Evolutionary conservation across 2,329 filamentous ascomycete genomes (phyloP).

Genomic region (Endoconidiophora polonica): DNA sequence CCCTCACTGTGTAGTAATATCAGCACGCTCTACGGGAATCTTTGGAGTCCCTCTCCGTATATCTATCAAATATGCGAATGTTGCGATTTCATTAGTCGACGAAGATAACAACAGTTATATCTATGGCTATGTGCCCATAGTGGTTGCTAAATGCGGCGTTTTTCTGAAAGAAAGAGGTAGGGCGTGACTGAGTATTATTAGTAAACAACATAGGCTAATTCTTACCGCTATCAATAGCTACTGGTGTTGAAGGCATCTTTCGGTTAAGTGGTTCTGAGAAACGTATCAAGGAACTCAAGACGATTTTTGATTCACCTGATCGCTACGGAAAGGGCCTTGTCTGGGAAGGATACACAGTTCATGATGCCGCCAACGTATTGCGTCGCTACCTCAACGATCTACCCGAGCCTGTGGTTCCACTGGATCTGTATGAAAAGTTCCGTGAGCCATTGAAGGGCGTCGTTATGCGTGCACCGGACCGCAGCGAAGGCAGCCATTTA

Average conservation of each 20-base stretch:
- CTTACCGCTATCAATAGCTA: slow-evolving; percentile 40
- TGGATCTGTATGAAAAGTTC: slow-evolving; percentile 85
- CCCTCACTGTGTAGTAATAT: slow-evolving; percentile 2
- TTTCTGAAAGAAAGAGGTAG: slow-evolving; percentile 95
- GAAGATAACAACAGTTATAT: slow-evolving; percentile 90
- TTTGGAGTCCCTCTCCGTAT: slow-evolving; percentile 87
- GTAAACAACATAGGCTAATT: slow-evolving; percentile 18
- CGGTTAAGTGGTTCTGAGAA: slow-evolving; percentile 91
- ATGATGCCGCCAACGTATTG: slow-evolving; percentile 93
- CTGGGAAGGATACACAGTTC: slow-evolving; percentile 95
- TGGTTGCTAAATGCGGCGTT: slow-evolving; percentile 94
- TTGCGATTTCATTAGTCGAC: slow-evolving; percentile 90
- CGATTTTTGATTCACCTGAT: slow-evolving; percentile 82
- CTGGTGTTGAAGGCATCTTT: slow-evolving; percentile 90
- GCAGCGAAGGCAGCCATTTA: slow-evolving; percentile 51
- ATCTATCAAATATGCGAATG: slow-evolving; percentile 94
- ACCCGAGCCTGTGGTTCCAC: slow-evolving; percentile 87
- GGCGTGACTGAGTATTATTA: slow-evolving; percentile 19
- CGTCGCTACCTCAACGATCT: slow-evolving; percentile 91
- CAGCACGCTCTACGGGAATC: slow-evolving; percentile 47
- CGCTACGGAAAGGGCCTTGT: slow-evolving; percentile 92
- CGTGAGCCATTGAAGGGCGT: slow-evolving; percentile 59
- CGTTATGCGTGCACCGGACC: slow-evolving; percentile 57
- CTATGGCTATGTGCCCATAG: slow-evolving; percentile 95
- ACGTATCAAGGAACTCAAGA: slow-evolving; percentile 91